phyloP scores from a whole-genome alignment of 2,329 filamentous ascomycete genomes.

The Stachybotrys elegans region DNA sequence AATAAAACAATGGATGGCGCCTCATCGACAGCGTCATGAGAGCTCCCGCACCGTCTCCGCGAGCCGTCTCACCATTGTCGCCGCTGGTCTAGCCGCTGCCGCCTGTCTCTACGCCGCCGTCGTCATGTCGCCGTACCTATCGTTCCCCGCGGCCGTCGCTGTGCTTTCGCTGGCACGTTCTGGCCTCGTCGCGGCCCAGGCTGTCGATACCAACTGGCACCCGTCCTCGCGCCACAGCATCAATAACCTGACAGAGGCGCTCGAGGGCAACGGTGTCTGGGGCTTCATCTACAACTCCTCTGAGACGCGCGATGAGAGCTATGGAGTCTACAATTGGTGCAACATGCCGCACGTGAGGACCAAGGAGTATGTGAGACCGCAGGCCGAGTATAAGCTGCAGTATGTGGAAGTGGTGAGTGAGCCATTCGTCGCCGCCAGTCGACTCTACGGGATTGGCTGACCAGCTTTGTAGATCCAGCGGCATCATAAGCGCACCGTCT shows the following conservation, averaged over 20 bases:
- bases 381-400: conserved; percentile 54
- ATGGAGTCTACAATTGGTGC: conserved; percentile 73
- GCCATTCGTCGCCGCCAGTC: no score
- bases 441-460: neutral
- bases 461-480: conserved; percentile 57
- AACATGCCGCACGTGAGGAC: conserved; percentile 81
- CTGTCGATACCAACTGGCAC: conserved; percentile 49
- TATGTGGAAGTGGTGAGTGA: conserved; percentile 69
- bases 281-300: conserved; percentile 72
- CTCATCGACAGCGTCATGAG: neutral
- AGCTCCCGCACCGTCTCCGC: neutral
- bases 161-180: neutral
- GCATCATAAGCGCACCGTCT: conserved; percentile 81
- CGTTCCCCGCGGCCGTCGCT: neutral
- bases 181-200: conserved; percentile 3
- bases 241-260: conserved; percentile 55
- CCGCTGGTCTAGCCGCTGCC: neutral
- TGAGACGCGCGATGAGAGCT: conserved; percentile 45
- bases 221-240: conserved; percentile 49
- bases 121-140: neutral
- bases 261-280: conserved; percentile 59
- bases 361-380: conserved; percentile 55
- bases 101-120: neutral
- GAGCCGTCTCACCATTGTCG: neutral
- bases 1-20: conserved; percentile 2